These are phyloP conservation scores for Centaurea solstitialis DNA, from an alignment of 129 eudicot genomes.

Conservation along the genomic window DNA sequence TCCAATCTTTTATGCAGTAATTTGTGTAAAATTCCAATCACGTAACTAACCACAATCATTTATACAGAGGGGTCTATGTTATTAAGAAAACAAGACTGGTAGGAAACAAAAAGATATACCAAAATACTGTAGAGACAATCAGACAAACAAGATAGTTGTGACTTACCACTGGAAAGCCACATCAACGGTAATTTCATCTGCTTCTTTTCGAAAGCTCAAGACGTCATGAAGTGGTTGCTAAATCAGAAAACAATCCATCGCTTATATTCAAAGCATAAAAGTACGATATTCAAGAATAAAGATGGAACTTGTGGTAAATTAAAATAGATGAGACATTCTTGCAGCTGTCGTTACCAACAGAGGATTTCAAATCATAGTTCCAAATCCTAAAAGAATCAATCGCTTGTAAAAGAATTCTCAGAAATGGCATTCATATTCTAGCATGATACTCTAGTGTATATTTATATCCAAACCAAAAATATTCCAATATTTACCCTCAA, in stretches of 20 bases:
- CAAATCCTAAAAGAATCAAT: background rate
- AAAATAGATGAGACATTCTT: background rate
- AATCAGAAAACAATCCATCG: conserved; percentile 37
- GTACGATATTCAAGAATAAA: background rate
- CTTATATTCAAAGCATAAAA: conserved; percentile 9
- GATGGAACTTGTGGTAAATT: background rate
- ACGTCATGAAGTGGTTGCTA: conserved; percentile 96
- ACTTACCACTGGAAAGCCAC: conserved; percentile 90
- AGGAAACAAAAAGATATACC: background rate
- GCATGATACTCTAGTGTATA: no score
- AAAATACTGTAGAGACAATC: background rate
- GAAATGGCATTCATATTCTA: no score
- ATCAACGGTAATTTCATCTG: conserved; percentile 68
- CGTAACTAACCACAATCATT: background rate
- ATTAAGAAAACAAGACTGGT: background rate
- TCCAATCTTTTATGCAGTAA: background rate
- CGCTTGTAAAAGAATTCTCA: background rate
- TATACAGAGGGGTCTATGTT: background rate
- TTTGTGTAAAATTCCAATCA: conserved; percentile 5
- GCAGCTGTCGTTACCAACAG: no score
- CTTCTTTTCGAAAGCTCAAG: conserved; percentile 73
- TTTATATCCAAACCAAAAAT: no score
- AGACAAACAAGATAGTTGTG: background rate
- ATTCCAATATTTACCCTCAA: no score
- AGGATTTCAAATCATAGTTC: background rate